Evolutionary conservation across 495 filamentous ascomycete species (phyloP).

Genomic region (Podospora pseudocomata): DNA sequence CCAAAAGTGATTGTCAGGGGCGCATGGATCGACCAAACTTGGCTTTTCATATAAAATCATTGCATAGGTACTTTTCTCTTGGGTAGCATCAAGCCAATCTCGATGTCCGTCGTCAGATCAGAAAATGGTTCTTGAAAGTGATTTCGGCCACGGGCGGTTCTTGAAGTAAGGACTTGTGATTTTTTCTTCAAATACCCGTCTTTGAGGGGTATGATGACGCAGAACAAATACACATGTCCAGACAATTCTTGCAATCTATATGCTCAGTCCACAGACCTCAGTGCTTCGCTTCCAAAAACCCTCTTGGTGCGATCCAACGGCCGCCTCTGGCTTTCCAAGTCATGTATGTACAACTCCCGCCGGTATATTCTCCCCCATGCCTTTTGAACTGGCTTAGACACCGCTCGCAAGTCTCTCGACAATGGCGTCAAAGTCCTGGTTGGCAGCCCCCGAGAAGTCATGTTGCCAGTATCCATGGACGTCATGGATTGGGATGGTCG

Average conservation of each 20-base stretch:
- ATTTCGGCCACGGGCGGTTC: neutral
- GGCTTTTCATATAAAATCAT: neutral
- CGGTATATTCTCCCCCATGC: neutral
- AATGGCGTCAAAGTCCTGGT: conserved; percentile 35
- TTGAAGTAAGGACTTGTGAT: neutral
- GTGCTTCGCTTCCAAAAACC: no score
- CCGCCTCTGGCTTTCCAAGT: neutral
- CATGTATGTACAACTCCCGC: neutral
- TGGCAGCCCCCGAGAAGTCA: conserved; percentile 38
- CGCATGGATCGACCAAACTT: neutral
- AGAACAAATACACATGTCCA: neutral
- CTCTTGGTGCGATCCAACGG: neutral
- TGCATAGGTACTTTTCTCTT: neutral
- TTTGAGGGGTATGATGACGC: no score
- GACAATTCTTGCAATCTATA: neutral
- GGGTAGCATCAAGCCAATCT: neutral
- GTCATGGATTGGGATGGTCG: conserved; percentile 37
- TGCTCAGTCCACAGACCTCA: neutral
- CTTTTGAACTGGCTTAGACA: neutral
- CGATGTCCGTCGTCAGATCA: neutral
- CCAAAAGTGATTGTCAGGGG: neutral
- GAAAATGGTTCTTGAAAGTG: neutral
- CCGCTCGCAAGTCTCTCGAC: conserved; percentile 22
- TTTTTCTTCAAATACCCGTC: neutral
- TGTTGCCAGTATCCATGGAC: conserved; percentile 44